These are phyloP conservation scores for Chalciporus pseudorubinellus DNA, from an alignment of 768 basidiomycete species.

Conservation along the genomic window DNA sequence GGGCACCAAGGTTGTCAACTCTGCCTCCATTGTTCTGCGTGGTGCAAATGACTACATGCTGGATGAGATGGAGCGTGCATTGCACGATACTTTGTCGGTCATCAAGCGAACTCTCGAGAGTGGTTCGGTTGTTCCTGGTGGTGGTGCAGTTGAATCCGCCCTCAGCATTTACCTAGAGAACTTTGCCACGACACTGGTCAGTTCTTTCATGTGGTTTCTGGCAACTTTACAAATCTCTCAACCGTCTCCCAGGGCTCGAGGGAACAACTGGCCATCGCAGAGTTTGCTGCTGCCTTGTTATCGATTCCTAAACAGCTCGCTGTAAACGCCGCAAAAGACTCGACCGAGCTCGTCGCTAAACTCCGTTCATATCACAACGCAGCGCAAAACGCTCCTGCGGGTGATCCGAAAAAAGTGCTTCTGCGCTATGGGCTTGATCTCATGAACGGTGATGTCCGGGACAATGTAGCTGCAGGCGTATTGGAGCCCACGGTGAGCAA, in stretches of 20 bases:
- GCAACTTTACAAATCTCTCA: background rate
- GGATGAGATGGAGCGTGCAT: conserved; percentile 97
- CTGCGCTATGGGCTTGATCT: conserved; percentile 94
- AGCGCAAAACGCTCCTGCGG: conserved; percentile 86
- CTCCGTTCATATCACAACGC: conserved; percentile 95
- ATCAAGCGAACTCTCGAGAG: conserved; percentile 98
- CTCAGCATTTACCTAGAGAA: conserved; percentile 97
- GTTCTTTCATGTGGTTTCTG: conserved; percentile 25
- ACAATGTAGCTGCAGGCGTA: conserved; percentile 91
- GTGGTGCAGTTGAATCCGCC: conserved; percentile 96
- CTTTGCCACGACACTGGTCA: conserved; percentile 94
- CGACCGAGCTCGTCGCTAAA: conserved; percentile 95
- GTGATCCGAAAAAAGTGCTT: conserved; percentile 88
- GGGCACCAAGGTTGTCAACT: conserved; percentile 95
- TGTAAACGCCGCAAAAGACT: conserved; percentile 98
- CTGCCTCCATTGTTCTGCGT: conserved; percentile 87
- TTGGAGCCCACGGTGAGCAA: conserved; percentile 97
- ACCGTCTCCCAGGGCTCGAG: conserved; percentile 74
- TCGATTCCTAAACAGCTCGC: conserved; percentile 96
- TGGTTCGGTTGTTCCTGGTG: conserved; percentile 93
- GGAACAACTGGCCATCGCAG: conserved; percentile 98
- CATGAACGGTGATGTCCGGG: conserved; percentile 89
- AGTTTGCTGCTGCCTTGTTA: conserved; percentile 90
- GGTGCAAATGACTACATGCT: conserved; percentile 99
- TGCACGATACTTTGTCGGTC: conserved; percentile 92